Conservation (phyloP, 208 protist species). For the Trypanosoma rangeli region DNA sequence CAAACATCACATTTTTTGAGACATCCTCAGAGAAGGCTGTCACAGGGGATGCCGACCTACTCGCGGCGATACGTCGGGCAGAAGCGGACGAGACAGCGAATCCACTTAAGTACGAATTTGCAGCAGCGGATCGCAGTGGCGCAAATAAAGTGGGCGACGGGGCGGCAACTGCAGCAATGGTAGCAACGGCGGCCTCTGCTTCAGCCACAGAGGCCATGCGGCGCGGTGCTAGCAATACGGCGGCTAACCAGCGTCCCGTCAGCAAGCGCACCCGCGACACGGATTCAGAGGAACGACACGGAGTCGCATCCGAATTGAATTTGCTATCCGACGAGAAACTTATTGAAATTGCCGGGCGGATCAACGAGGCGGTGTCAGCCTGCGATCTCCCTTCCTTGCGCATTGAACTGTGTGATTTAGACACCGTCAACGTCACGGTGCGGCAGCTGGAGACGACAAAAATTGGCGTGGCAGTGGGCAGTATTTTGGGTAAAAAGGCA, state of each 20-base stretch:
- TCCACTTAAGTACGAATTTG: conserved; percentile 49
- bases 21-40: conserved; percentile 86
- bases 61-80: conserved; percentile 59
- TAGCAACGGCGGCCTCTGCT: background rate
- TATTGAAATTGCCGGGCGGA: conserved; percentile 36
- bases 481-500: conserved; percentile 41
- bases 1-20: conserved; percentile 77
- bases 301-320: conserved; percentile 1
- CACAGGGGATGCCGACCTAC: conserved; percentile 55
- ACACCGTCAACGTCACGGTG: conserved; percentile 53
- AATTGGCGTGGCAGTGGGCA: conserved; percentile 76
- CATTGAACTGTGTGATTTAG: conserved; percentile 50
- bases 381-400: conserved; percentile 43
- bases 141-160: conserved; percentile 5
- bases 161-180: background rate
- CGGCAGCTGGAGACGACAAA: conserved; percentile 59
- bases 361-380: conserved; percentile 40
- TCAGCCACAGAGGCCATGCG: conserved; percentile 2
- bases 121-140: conserved; percentile 1
- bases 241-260: conserved; percentile 23
- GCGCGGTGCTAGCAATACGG: conserved; percentile 8
- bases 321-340: conserved; percentile 36
- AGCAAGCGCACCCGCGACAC: conserved; percentile 30
- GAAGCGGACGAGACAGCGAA: conserved; percentile 61
- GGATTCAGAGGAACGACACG: conserved; percentile 9